phyloP scores from a whole-genome alignment of 2,329 filamentous ascomycete species.

The Neospermospora avenae region DNA sequence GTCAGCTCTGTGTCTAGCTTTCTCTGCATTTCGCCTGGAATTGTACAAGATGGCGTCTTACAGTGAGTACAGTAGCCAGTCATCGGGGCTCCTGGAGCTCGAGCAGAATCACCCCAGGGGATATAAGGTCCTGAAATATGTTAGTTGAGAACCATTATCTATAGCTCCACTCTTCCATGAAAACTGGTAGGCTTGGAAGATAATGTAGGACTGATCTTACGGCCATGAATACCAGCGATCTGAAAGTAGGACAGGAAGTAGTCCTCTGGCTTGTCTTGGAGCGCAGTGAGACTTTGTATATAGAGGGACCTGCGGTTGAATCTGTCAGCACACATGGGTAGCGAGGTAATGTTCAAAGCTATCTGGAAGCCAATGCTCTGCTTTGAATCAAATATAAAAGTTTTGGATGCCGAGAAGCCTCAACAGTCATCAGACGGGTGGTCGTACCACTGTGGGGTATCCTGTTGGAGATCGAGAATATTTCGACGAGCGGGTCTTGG shows the following conservation, averaged over 20 bases:
- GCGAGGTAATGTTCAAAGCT: too few species aligned
- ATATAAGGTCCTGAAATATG: slow-evolving; percentile 27
- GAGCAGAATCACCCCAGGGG: slow-evolving; percentile 26
- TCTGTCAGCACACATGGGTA: slow-evolving; percentile 1
- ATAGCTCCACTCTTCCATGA: background rate
- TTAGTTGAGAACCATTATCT: slow-evolving; percentile 15
- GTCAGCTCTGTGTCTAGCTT: background rate
- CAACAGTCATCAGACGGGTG: background rate
- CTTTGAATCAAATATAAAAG: background rate
- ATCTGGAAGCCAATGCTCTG: background rate
- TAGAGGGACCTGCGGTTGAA: slow-evolving; percentile 24
- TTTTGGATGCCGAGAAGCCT: background rate
- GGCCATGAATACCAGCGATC: slow-evolving; percentile 24
- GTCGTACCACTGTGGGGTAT: slow-evolving; percentile 19
- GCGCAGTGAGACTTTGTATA: slow-evolving; percentile 23
- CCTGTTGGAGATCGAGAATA: slow-evolving; percentile 26
- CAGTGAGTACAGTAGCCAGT: slow-evolving; percentile 34
- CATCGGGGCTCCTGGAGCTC: slow-evolving; percentile 10
- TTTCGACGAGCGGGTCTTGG: slow-evolving; percentile 24
- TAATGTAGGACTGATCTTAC: slow-evolving; percentile 7
- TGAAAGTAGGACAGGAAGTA: slow-evolving; percentile 27
- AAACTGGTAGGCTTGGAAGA: background rate
- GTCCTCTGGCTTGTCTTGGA: slow-evolving; percentile 17
- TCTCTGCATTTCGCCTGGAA: background rate
- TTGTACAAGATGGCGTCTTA: background rate